Base-by-base conservation (phyloP, 345 rosid genomes). In the Raphanus sativus region DNA sequence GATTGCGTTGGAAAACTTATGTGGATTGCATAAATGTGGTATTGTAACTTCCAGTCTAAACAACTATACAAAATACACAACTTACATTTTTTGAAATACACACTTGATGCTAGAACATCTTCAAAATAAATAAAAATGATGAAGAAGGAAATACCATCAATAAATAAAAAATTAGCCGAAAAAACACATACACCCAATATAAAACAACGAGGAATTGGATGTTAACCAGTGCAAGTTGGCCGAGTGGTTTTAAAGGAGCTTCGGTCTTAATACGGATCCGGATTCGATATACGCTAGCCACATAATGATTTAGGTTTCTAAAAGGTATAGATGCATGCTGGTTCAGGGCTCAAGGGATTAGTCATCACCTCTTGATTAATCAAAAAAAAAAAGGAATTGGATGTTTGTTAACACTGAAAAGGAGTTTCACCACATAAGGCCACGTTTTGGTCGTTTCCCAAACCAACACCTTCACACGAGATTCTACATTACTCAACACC, bases 381-480 rank as follows among this genome's bases (percentile, higher is more conserved):
- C n/a, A n/a, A 40, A 40, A 34, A 40, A 48, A 4, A 48, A 2
- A 50, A 62, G 40, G 1, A 68, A 38, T 63, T 75, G 69, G 52
- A 70, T 48, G 72, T 71, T 62, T 73, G 3, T 28, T 3, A 28
- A 28, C 29, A 28, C 3, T 3, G 45, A 42, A 73, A 75, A 75
- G 36, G 78, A 26, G 71, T 62, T 69, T 74, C 78, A 69, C 78
- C 78, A 68, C 60, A 67, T 79, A 74, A 62, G 58, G 54, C 62
- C 76, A 68, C 75, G 68, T 26, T 72, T 62, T 84, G 80, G 83
- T 84, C 83, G 77, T 82, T 73, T 58, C 79, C 81, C 24, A 26
- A 65, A 65, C 90, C 85, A 86, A 83, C 87, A 89, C 64, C 81
- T 84, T 84, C 87, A 86, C 90, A 85, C 85, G 91, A 90, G 84